Evolutionary conservation across 305 asterid genomes (phyloP).

Genomic region (Coffea humblotiana): DNA sequence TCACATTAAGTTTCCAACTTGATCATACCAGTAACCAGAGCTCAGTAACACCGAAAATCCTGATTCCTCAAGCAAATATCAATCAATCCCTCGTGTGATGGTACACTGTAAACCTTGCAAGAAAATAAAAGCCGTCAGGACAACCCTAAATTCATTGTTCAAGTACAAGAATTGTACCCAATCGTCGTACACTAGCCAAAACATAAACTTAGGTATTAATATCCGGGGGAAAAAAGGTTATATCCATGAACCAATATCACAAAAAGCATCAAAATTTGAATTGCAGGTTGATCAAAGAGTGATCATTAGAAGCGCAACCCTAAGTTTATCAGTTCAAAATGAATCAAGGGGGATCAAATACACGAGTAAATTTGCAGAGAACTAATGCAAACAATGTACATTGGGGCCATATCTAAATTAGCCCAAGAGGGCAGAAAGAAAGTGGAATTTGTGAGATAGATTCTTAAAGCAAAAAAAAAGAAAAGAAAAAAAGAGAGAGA

Average conservation of each 20-base stretch:
- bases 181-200: not conserved
- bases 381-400: not conserved
- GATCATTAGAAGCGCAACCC: conserved; percentile 12
- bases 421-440: conserved; percentile 1
- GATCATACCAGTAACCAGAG: conserved; percentile 16
- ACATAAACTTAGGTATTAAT: not conserved
- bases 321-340: not conserved
- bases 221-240: not conserved
- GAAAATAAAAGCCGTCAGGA: not conserved
- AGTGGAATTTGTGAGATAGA: not conserved
- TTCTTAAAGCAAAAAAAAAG: not conserved
- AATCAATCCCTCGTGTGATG: conserved; percentile 3
- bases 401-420: not conserved
- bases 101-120: not conserved
- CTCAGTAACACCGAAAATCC: not conserved
- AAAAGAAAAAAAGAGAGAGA: no score
- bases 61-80: not conserved
- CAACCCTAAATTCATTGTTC: not conserved
- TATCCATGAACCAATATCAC: not conserved
- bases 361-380: not conserved
- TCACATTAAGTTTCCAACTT: conserved; percentile 28
- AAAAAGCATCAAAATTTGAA: not conserved
- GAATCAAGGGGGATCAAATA: not conserved
- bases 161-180: not conserved
- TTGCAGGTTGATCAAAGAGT: not conserved